Evolutionary conservation across 2,329 filamentous ascomycete genomes (phyloP).

Genomic region (Fragosphaeria purpurea): DNA sequence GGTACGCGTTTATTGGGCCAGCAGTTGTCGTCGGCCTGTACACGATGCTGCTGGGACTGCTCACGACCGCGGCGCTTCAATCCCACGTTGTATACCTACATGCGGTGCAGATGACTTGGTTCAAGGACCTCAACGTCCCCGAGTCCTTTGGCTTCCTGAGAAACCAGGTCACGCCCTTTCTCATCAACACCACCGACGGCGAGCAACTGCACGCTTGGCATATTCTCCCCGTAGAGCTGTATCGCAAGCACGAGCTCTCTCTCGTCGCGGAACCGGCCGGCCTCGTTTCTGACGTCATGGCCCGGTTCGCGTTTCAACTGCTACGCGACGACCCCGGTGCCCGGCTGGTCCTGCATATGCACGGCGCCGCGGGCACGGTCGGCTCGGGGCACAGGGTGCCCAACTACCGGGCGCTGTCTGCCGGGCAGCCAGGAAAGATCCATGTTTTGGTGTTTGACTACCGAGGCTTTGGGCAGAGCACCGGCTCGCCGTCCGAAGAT

Average conservation of each 20-base stretch:
- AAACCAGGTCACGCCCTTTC: constrained; percentile 65
- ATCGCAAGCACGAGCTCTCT: constrained; percentile 45
- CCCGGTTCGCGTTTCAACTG: constrained; percentile 29
- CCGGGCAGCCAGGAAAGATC: constrained; percentile 38
- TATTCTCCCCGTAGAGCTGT: constrained; percentile 59
- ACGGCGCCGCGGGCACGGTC: constrained; percentile 47
- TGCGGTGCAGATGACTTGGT: constrained; percentile 43
- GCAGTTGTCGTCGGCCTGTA: constrained; percentile 1
- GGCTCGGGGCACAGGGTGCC: constrained; percentile 43
- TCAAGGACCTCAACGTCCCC: constrained; percentile 51
- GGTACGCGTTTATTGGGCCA: background rate
- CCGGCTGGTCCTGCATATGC: constrained; percentile 38
- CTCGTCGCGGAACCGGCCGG: constrained; percentile 31
- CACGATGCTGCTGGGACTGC: constrained; percentile 1
- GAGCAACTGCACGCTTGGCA: constrained; percentile 67
- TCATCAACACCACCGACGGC: constrained; percentile 52
- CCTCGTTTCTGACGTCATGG: constrained; percentile 22
- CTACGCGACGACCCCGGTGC: constrained; percentile 34
- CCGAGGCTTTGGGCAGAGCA: constrained; percentile 46
- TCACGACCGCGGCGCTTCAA: background rate
- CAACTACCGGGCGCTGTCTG: constrained; percentile 47
- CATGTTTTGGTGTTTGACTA: constrained; percentile 53
- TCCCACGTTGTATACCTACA: constrained; percentile 47
- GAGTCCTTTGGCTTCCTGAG: constrained; percentile 62
- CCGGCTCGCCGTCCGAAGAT: constrained; percentile 42